Conservation (phyloP, 2,329 filamentous ascomycete genomes). For the Juglanconis juglandina region DNA sequence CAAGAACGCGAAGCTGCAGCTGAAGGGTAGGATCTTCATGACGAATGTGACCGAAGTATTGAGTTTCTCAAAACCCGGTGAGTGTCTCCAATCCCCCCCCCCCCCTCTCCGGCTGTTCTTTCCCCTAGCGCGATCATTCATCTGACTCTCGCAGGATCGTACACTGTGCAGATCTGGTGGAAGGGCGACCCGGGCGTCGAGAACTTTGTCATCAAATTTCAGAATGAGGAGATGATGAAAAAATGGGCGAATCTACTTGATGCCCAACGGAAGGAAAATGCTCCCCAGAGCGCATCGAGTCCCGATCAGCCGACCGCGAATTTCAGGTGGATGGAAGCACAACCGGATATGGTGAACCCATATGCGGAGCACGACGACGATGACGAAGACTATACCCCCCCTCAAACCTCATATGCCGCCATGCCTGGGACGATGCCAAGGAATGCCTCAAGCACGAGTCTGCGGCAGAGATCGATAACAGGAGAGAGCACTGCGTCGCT, state of each 20-base stretch:
- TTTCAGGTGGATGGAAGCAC: constrained; percentile 74
- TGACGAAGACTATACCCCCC: constrained; percentile 47
- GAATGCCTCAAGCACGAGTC: constrained; percentile 70
- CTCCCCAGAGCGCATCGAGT: constrained; percentile 44
- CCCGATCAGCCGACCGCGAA: constrained; percentile 60
- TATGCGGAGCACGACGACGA: constrained; percentile 66
- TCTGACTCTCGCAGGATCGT: constrained; percentile 63
- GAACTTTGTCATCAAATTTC: constrained; percentile 92
- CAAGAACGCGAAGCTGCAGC: constrained; percentile 77
- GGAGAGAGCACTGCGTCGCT: constrained; percentile 63
- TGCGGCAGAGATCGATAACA: constrained; percentile 74
- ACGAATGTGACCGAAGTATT: constrained; percentile 96
- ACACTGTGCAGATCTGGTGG: constrained; percentile 98
- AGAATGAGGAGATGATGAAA: constrained; percentile 86
- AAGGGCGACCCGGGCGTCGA: constrained; percentile 94
- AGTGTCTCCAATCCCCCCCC: constrained; percentile 25
- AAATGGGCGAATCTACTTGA: constrained; percentile 86
- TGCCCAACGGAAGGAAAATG: constrained; percentile 64
- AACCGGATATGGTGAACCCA: constrained; percentile 73
- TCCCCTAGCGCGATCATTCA: constrained; percentile 5
- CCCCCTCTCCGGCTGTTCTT: neutral
- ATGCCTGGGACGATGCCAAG: constrained; percentile 49
- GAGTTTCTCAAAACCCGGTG: constrained; percentile 82
- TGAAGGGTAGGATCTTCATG: constrained; percentile 99
- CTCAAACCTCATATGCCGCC: constrained; percentile 21